These are phyloP conservation scores for Botrytis galanthina DNA, from an alignment of 2,329 filamentous ascomycete species.

Conservation along the genomic window DNA sequence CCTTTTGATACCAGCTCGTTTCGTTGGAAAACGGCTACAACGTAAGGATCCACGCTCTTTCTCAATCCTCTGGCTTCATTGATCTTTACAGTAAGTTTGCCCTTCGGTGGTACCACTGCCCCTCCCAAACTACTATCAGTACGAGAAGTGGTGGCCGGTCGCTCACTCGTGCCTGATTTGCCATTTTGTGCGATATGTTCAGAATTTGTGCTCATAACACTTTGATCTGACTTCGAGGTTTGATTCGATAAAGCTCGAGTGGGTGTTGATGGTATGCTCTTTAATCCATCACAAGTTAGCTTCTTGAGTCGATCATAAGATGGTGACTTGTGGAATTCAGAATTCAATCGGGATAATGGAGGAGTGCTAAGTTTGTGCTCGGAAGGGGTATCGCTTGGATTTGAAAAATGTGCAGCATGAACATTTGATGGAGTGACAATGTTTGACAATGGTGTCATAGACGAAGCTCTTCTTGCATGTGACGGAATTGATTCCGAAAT, in stretches of 20 bases:
- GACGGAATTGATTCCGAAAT: constrained; percentile 45
- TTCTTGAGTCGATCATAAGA: constrained; percentile 70
- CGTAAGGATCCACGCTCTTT: constrained; percentile 84
- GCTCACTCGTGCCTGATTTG: constrained; percentile 38
- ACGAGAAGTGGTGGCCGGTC: constrained; percentile 31
- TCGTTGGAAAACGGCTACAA: constrained; percentile 94
- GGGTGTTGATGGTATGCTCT: constrained; percentile 91
- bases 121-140: constrained; percentile 46
- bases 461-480: constrained; percentile 46
- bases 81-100: constrained; percentile 87
- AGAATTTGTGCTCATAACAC: constrained; percentile 38
- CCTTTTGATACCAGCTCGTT: constrained; percentile 94
- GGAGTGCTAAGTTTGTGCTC: constrained; percentile 49
- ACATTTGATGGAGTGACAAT: constrained; percentile 62
- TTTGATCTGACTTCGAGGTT: constrained; percentile 49
- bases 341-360: constrained; percentile 48
- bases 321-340: constrained; percentile 52
- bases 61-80: constrained; percentile 78
- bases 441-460: constrained; percentile 60
- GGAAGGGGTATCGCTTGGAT: constrained; percentile 56
- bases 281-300: constrained; percentile 84
- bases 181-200: constrained; percentile 44
- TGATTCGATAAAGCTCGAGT: constrained; percentile 72
- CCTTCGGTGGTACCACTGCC: constrained; percentile 70
- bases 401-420: constrained; percentile 67